Conservation (phyloP, 192 early-diverging fungal genomes). For the Bifiguratus adelaidae region DNA sequence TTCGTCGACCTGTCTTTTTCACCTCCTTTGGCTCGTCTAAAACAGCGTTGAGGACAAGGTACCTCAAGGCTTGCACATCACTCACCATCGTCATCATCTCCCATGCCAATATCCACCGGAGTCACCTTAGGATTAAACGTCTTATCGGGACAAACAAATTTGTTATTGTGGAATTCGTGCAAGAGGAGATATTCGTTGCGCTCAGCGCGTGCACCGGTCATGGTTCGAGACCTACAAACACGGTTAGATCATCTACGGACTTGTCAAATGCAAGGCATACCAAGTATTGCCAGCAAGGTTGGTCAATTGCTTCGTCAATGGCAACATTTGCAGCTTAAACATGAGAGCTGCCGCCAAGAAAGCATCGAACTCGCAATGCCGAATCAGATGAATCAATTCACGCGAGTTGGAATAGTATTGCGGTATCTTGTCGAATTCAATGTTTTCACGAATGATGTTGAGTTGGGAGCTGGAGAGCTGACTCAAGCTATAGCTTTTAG, state of each 20-base stretch:
- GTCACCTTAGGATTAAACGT: constrained; percentile 17
- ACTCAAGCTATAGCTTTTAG: constrained; percentile 78
- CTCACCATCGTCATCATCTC: constrained; percentile 20
- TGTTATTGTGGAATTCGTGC: constrained; percentile 89
- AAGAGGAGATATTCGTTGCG: constrained; percentile 91
- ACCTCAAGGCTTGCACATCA: background rate
- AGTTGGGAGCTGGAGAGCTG: constrained; percentile 70
- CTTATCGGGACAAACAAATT: constrained; percentile 92
- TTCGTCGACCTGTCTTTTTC: constrained; percentile 49
- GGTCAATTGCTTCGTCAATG: constrained; percentile 88
- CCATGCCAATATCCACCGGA: constrained; percentile 6
- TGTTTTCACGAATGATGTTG: constrained; percentile 65
- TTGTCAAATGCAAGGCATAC: constrained; percentile 19
- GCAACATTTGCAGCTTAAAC: constrained; percentile 81
- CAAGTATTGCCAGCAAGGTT: constrained; percentile 91
- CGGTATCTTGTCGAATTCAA: constrained; percentile 71
- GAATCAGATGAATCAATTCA: constrained; percentile 56
- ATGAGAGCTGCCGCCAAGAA: constrained; percentile 73
- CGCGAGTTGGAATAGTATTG: constrained; percentile 52
- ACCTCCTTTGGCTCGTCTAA: constrained; percentile 15
- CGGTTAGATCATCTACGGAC: background rate
- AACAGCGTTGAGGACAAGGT: background rate
- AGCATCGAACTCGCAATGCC: constrained; percentile 75
- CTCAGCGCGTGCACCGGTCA: constrained; percentile 84
- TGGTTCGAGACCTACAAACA: constrained; percentile 54